Evolutionary conservation across 345 rosid species (phyloP), one percentile per base, ranked within the genome.

Genomic region (Passiflora organensis): DNA sequence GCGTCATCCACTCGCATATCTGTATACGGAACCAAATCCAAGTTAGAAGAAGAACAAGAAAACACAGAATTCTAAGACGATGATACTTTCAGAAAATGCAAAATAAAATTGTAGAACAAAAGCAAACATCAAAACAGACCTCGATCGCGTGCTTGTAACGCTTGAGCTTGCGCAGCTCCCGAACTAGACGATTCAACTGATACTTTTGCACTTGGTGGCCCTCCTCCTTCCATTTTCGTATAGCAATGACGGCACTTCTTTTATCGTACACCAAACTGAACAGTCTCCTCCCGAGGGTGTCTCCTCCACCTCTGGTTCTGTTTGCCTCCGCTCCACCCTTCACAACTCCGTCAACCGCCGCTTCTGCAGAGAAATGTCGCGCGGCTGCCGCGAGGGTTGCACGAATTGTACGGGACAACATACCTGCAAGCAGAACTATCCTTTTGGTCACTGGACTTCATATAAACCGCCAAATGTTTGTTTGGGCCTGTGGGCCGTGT

Each of bases 1-100:
- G 66, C 42, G 72, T 82, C 95, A 89, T 86, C 99, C 99, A 89
- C 67, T 89, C 99, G 67, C 95, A 86, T 63, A 89, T 74, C 97
- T 93, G 57, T 63, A 65, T 23, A 43, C 18, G 54, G 19, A 28
- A 2, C 43, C 10, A 11, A 41, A 41, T 3, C 43, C n/a, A 39
- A 13, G 13, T 39, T 39, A 2, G 12, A 39, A 10, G n/a, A 0
- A 11, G 43, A 4, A 4, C 13, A 15, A 13, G 13, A 41, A 41
- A 41, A 12, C n/a, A 2, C 43, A 41, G 28, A 25, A 19, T 50
- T 24, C 12, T 50, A 16, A 50, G 11, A 18, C 48, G 32, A 59
- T 17, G 21, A n/a, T n/a, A n/a, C n/a, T 10, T 39, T 39, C 5
- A 2, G 43, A 5, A 39, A 39, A 39, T 5, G 43, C 2, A 39